Percentiles rank a stretch among this genome's conserved stretches.
phyloP scores from a whole-genome alignment of 768 basidiomycete species.

The Daedalea quercina region DNA sequence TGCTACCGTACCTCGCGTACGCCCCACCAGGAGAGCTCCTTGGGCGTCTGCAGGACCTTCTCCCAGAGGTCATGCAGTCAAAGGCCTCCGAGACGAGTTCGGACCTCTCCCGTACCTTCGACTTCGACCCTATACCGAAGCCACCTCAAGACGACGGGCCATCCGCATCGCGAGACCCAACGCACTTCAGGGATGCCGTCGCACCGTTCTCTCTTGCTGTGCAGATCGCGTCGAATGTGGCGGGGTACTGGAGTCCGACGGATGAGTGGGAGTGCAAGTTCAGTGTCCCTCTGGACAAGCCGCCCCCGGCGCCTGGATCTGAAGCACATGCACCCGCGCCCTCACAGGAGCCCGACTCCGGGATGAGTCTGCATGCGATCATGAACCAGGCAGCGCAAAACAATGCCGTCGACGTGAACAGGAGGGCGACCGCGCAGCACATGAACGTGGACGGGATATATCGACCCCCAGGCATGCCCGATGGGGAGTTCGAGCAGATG shows the following conservation, averaged over 20 bases:
- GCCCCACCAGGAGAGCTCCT: slow-evolving; percentile 48
- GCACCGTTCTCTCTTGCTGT: slow-evolving; percentile 65
- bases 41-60: slow-evolving; percentile 15
- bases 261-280: slow-evolving; percentile 67
- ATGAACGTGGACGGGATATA: neutral
- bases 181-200: slow-evolving; percentile 44
- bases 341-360: neutral
- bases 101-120: slow-evolving; percentile 26
- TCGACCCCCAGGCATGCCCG: neutral
- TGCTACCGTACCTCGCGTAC: slow-evolving; percentile 74
- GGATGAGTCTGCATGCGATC: slow-evolving; percentile 34
- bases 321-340: neutral
- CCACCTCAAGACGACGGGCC: neutral
- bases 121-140: slow-evolving; percentile 44
- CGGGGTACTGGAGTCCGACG: slow-evolving; percentile 62
- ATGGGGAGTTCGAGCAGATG: neutral
- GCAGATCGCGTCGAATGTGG: slow-evolving; percentile 60
- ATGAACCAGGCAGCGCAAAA: slow-evolving; percentile 40
- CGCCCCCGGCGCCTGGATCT: neutral
- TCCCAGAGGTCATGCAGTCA: slow-evolving; percentile 7
- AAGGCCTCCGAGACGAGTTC: slow-evolving; percentile 14
- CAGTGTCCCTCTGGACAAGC: slow-evolving; percentile 22
- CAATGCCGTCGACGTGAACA: slow-evolving; percentile 1
- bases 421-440: neutral
- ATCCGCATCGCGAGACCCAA: slow-evolving; percentile 17